A percentile compares a stretch with the other conserved stretches of the same genome.
Evolutionary conservation across 352 stramenopile genomes (phyloP).

Genomic region (Pythium vanterpoolii): DNA sequence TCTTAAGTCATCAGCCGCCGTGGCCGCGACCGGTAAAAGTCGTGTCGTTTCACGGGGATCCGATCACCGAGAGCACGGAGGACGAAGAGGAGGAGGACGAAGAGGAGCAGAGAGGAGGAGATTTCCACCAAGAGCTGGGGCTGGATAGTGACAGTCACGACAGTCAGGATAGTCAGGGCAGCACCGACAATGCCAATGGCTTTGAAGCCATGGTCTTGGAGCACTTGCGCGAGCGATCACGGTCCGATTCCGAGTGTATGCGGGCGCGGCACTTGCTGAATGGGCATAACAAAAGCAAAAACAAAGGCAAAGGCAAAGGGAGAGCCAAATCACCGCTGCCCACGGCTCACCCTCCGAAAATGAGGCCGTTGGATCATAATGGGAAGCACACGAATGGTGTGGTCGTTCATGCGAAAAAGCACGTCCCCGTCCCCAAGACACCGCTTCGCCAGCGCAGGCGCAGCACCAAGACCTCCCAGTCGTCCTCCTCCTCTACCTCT

Average conservation of each 20-base stretch:
- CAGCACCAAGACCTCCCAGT: neutral
- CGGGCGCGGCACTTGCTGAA: slow-evolving; percentile 11
- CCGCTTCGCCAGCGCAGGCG: neutral
- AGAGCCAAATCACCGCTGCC: neutral
- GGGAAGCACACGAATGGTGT: slow-evolving; percentile 2
- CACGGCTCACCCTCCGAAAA: too few species aligned
- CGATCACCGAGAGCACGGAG: slow-evolving; percentile 19
- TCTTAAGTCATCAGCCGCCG: slow-evolving; percentile 74
- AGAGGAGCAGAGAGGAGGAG: too few species aligned
- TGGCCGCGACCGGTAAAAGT: slow-evolving; percentile 24
- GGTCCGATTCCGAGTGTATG: slow-evolving; percentile 28
- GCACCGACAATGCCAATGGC: slow-evolving; percentile 13
- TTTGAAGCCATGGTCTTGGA: slow-evolving; percentile 22
- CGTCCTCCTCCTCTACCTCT: neutral
- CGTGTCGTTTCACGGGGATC: slow-evolving; percentile 12
- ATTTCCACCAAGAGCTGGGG: slow-evolving; percentile 25
- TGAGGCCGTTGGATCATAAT: too few species aligned
- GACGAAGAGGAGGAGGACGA: slow-evolving; percentile 9
- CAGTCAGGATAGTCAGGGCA: slow-evolving; percentile 12
- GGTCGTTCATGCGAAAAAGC: slow-evolving; percentile 16
- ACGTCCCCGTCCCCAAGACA: neutral
- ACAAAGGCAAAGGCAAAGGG: neutral
- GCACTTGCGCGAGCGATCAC: slow-evolving; percentile 19
- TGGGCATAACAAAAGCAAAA: neutral
- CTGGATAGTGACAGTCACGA: slow-evolving; percentile 27